Base-by-base conservation (phyloP, 805 yeast genomes). In the Lachancea dasiensis region DNA sequence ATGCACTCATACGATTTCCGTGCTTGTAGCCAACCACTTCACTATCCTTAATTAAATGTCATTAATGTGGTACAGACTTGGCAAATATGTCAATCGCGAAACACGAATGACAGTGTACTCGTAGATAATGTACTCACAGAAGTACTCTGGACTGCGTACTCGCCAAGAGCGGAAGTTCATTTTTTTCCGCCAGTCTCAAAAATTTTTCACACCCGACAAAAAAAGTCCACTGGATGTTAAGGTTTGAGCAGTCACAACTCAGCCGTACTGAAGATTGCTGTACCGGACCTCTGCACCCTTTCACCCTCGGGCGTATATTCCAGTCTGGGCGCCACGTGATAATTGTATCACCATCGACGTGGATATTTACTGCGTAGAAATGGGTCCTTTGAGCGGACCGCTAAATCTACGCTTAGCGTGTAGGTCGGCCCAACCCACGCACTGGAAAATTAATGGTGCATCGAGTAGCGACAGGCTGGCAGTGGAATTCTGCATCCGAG, bases 261-360 rank as follows among this genome's bases (percentile, higher is more conserved):
- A 5, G 15, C 20, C 47, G 47, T 51, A 38, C 59, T 43, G 40
- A 23, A 20, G 24, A 11, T 27, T 52, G 46, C 58, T 48, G 40
- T 25, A 22, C 18, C 6, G 31, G 49, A 44, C 54, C 47, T 49
- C 20, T 22, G 36, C 46, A 47, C 29, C 47, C 42, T 27, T n/a
- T 36, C 48, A 47, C 38, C 33, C 11, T 22, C 16, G 25, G 31
- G 59, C 52, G 62, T 47, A 57, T 22, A n/a, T 24, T 15, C 32
- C 36, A 43, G 60, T 30, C 51, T 56, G 47, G 29, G 14, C 6
- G n/a, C n/a, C 30, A 34, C 31, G 31, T 34, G 37, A 18, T 5
- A 4, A n/a, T 6, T 26, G 8, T 8, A 6, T 20, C 25, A 20
- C 17, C 10, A 5, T 4, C 6, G 5, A 19, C 34, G 26, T 5